Base-by-base conservation (phyloP, 1,284 basidiomycete species). In the Athelia sp. region DNA sequence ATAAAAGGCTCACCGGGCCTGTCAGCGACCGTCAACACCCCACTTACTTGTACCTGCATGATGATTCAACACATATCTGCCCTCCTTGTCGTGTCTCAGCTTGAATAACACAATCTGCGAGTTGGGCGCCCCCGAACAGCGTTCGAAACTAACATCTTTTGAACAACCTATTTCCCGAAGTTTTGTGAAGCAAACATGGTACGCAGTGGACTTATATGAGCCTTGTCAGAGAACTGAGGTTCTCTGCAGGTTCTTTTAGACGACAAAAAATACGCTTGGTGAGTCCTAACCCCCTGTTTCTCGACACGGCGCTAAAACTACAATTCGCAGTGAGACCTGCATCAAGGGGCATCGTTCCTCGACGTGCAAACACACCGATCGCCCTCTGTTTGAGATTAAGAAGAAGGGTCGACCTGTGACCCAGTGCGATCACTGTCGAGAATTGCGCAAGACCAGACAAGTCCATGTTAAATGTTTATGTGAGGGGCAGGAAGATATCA, bases 271-370 rank as follows among this genome's bases (percentile, higher is more conserved):
- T 88, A 87, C 61, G 86, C 86, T 54, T 88, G 86, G 86, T 88
- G 63, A 43, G 80, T 59, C 42, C 6, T 29, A 44, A 13, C 23
- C 40, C 21, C 40, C 52, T 19, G 40, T 18, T 22, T 45, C 35
- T 14, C 35, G 19, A 43, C 36, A 3, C 19, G 4, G 29, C 42
- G 31, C 42, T 31, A 35, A 42, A 50, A 54, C 56, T 45, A 55
- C 52, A 22, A 17, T 43, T 47, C 15, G 23, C 55, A 89, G 87
- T 62, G 85, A 86, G 66, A 85, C 86, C 40, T 90, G 87, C 68
- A 90, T 90, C 68, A 90, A 90, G 66, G 87, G 87, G 11, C 87
- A 90, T 68, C 82, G 87, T 34, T 88, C 87, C 13, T 87, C 86
- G 9, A 75, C 79, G 43, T 90, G 87, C 66, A 80, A 82, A 51